Conservation (phyloP, 2,329 filamentous ascomycete genomes). For the Arthrobotrys sinensis region DNA sequence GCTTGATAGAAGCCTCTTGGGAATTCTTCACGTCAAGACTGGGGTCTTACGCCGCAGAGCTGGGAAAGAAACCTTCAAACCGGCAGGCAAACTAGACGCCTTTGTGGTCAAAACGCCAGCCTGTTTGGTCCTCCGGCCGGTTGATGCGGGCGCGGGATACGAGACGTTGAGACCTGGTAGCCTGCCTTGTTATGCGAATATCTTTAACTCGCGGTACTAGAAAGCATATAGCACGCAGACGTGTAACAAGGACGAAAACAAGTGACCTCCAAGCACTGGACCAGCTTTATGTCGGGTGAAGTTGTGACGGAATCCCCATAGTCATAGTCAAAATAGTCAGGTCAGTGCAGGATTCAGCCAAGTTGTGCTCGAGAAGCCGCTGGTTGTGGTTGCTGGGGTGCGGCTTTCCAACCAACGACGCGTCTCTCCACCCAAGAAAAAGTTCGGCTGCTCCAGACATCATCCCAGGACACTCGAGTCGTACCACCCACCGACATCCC, state of each 20-base stretch:
- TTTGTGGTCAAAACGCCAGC: slow-evolving; percentile 6
- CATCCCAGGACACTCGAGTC: slow-evolving; percentile 42
- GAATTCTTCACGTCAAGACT: neutral
- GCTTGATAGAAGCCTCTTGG: slow-evolving; percentile 11
- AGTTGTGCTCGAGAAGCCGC: slow-evolving; percentile 9
- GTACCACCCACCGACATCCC: slow-evolving; percentile 37
- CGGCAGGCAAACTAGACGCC: neutral
- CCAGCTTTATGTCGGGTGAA: neutral
- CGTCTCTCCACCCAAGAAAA: slow-evolving; percentile 58
- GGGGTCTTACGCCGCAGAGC: slow-evolving; percentile 6
- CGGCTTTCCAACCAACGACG: slow-evolving; percentile 50
- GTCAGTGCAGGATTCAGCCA: slow-evolving; percentile 13
- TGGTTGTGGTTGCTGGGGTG: slow-evolving; percentile 47
- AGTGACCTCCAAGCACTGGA: neutral
- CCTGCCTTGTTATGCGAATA: neutral
- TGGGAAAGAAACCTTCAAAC: neutral
- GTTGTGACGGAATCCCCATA: neutral
- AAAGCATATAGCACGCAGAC: slow-evolving; percentile 2
- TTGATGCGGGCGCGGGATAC: neutral
- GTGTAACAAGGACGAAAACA: neutral
- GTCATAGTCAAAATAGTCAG: slow-evolving; percentile 7
- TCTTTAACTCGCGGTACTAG: neutral
- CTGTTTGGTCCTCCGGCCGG: neutral
- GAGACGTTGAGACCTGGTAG: neutral
- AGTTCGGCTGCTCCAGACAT: slow-evolving; percentile 55